Evolutionary conservation across 352 stramenopile genomes (phyloP), one percentile per base, ranked within the genome.

Genomic region (Globisporangium acanthophoron): DNA sequence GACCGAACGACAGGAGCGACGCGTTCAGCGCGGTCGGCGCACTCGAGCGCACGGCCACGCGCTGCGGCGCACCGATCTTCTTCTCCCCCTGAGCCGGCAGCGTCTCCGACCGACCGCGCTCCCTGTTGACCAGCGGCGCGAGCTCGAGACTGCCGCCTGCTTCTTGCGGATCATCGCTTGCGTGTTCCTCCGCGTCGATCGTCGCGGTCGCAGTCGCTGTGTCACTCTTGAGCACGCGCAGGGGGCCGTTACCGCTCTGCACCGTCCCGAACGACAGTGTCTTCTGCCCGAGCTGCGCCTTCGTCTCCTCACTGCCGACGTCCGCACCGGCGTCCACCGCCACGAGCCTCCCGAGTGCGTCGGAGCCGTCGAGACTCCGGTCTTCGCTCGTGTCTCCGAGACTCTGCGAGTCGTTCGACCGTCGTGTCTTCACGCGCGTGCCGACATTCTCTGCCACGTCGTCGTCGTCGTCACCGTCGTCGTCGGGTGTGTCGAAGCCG

Each of bases 181-280:
- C 44, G 5, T 49, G 44, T 18, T 67, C 67, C 11, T 74, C 70
- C 37, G 73, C 69, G 18, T 65, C 56, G 33, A 62, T 71, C 8
- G 50, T 55, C 15, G 33, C 33, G 11, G 40, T 3, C 5, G 40
- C 40, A 21, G 18, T 0, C 16, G 40, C 16, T 4, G 44, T 4
- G 27, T 18, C 24, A 18, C 43, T 43, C 27, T 60, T 71, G 3
- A 73, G 56, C 40, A 76, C 65, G 8, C 71, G 67, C 43, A 70
- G 44, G 9, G 71, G 68, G 1, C 67, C 59, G 12, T 43, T 31
- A 9, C 46, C 31, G 16, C 44, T 59, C 11, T 53, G 52, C 24
- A 73, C 58, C 24, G 61, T 44, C 15, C 66, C 70, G 43, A 78
- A 74, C 44, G 67, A 76, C 47, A 71, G 55, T 47, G 59, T 72